Base-by-base conservation (phyloP, 129 eudicot species). In the Calendula officinalis region DNA sequence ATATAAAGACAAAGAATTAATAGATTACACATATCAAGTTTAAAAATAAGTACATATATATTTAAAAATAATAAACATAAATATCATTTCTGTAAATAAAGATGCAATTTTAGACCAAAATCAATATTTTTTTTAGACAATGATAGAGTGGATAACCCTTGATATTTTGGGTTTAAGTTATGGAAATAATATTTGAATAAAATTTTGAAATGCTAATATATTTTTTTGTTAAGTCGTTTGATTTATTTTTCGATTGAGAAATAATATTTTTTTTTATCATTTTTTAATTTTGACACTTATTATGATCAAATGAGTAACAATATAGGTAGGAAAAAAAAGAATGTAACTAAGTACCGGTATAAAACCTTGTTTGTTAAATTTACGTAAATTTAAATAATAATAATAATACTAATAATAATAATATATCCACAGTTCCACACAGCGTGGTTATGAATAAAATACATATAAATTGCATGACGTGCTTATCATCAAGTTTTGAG, bases 401-500 rank as follows among this genome's bases (percentile, higher is more conserved):
- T 17, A 27, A 39, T 12, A 43, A 7, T 5, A 33, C 1, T 51
- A 8, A 71, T 27, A 4, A 53, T 13, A 42, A 43, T 32, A 15
- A 60, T 4, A 43, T 10, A 43, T 36, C 64, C 15, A 55, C 14
- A n/a, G n/a, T n/a, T n/a, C n/a, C 33, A 45, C 42, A 47, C 46
- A 56, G 65, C 72, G 78, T 73, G 78, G 53, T 46, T 56, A 30
- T 50, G 27, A 9, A 73, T 54, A 57, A 57, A 54, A 71, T 52
- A 43, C 65, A 54, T 49, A 49, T 49, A 22, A 43, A 32, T 32
- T 17, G 33, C 48, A 16, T 65, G 67, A 73, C 78, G 73, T 66
- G 78, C 78, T 32, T 56, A 56, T 40, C 73, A 73, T 73, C 54
- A 73, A 56, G 64, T 62, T 72, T 34, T 64, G 44, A 64, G 71